Percentiles rank a stretch among this genome's conserved stretches.
phyloP scores from a whole-genome alignment of 805 yeast genomes.

The Spathaspora sp. region DNA sequence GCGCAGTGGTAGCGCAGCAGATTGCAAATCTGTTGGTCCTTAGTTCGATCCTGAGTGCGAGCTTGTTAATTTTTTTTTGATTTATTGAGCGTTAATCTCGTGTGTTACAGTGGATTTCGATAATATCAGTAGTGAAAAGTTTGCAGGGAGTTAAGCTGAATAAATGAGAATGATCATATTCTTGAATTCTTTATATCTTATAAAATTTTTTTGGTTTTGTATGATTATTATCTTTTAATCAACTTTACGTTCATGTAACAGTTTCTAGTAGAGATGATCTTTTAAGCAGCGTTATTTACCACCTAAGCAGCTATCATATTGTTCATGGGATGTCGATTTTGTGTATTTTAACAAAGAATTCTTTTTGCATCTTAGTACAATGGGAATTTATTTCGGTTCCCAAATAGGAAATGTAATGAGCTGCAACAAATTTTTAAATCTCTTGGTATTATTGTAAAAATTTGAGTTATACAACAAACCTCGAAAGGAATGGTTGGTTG shows the following conservation, averaged over 20 bases:
- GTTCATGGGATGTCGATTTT: no score
- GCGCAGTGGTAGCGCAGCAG: conserved; percentile 99
- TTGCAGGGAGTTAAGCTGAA: not conserved
- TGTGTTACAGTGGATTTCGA: not conserved
- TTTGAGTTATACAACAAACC: not conserved
- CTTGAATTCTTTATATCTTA: no score
- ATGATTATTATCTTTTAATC: no score
- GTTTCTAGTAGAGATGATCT: no score
- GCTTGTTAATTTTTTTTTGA: conserved; percentile 45
- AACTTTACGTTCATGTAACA: no score
- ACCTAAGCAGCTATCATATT: no score
- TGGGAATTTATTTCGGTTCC: not conserved
- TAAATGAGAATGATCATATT: no score
- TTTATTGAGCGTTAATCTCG: not conserved
- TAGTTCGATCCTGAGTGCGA: conserved; percentile 93
- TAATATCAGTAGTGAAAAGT: not conserved
- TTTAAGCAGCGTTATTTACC: no score
- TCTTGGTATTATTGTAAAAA: not conserved
- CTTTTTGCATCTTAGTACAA: no score
- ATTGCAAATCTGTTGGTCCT: conserved; percentile 99
- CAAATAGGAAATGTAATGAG: not conserved
- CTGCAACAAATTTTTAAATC: not conserved
- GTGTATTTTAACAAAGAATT: no score
- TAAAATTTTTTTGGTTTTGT: no score
- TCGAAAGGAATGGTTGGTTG: not conserved